Evolutionary conservation across 495 filamentous ascomycete species (phyloP), one percentile per base, ranked within the genome.

Genomic region (Cercophora sp.): DNA sequence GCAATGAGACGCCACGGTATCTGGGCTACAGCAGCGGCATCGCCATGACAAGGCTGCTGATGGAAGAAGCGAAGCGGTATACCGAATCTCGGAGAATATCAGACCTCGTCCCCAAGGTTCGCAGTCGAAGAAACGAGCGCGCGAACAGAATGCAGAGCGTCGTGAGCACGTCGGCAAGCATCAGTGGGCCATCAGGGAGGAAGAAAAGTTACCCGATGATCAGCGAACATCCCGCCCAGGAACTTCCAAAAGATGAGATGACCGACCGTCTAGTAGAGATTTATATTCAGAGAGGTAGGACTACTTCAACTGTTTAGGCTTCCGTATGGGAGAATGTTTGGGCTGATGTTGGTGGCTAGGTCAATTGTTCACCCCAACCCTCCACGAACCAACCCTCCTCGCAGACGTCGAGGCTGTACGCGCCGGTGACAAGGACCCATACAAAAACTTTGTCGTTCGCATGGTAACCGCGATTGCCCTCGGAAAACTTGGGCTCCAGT

Each of bases 381-480:
- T 97, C 35, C 92, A 96, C 61, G 90, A 96, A 65, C 86, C 83
- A 29, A 79, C 80, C 0, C 88, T 96, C 51, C 72, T 76, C n/a
- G 68, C 81, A 57, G 86, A 91, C 51, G 73, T 94, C 22, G 80
- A 90, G 40, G 83, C 86, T 51, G 89, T 95, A 15, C 92, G 91
- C 61, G 74, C 79, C 50, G 86, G 86, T 15, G 86, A 84, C 10
- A 74, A 68, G 8, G 87, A 93, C 62, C 79, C 89, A 3, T 89
- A 87, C 65, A 79, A 91, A 56, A 89, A 92, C 49, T 97, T 96
- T 58, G 80, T 89, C 36, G 64, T 92, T 31, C 84, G 87, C 49
- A 88, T 96, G 81, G 89, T 94, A 23, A 79, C 96, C 61, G 92
- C 92, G 2, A 93, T 95, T 56, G 89, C 87, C 66, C 83, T 96